Base-by-base conservation (phyloP, 1,284 basidiomycete species). In the Peniophora sp. region DNA sequence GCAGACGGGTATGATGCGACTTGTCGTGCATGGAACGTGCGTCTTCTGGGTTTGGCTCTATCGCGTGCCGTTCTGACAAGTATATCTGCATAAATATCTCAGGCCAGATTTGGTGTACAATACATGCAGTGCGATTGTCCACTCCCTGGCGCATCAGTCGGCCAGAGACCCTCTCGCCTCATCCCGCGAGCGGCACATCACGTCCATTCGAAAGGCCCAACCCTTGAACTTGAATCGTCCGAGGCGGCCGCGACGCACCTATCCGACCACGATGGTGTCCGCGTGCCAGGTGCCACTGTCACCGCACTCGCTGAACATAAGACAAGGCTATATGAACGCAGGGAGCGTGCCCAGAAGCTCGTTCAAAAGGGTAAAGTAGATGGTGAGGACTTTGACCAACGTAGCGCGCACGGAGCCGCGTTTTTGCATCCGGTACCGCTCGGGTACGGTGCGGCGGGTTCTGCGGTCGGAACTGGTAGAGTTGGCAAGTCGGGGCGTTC, bases 161-260 rank as follows among this genome's bases (percentile, higher is more conserved):
- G 60, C 16, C 59, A 67, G 47, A 64, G 59, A 48, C 50, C 70
- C 34, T 50, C 59, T 11, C 64, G 64, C 32, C 55, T 70, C 12
- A 54, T 57, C 50, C 66, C 38, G 55, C 55, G 22, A 45, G 58
- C 19, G 54, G 57, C 52, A 56, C 35, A 48, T 49, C 6, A 45
- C 10, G 65, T 67, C 3, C 55, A 56, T 0, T 61, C 63, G 27
- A 67, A 67, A 32, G 27, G 27, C 5, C 12, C 27, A 32, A 12
- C 45, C 53, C 55, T 11, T 58, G 56, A 41, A 6, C 55, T 11
- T 58, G 56, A 41, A 6, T n/a, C 39, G 39, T 10, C 39, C 27
- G 54, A 57, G n/a, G 58, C 64, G 46, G 63, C 63, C 14, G 69
- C 66, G 16, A 70, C 69, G 12, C 70, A 71, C 52, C 69, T 70